Evolutionary conservation across 2,329 filamentous ascomycete genomes (phyloP), one percentile per base, ranked within the genome.

Genomic region (Aphanocladium album): DNA sequence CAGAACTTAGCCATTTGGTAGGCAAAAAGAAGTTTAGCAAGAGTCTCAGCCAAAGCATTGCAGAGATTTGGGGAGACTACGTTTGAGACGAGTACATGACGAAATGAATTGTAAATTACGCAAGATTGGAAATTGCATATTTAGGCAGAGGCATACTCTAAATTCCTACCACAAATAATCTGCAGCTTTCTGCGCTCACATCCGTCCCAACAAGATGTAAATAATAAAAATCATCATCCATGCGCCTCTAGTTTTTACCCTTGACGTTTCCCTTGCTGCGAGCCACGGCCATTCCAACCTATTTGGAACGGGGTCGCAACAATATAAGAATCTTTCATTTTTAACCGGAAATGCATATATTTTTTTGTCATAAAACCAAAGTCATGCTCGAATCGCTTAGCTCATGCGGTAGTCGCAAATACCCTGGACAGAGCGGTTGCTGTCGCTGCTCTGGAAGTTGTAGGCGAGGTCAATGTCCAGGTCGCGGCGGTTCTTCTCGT

Each of bases 401-500:
- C 85, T 88, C 85, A 88, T 88, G 77, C 89, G 93, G 82, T 97
- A 99, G 67, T 86, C 81, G 75, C 89, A 90, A 64, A 78, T 73
- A 60, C 92, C 93, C 70, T 86, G 76, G 5, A 86, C 85, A 62
- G 80, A 77, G 67, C 95, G 85, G 64, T 82, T 89, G 35, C 78
- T 75, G 72, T 98, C 93, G 27, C 86, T 77, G 3, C 92, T 90
- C 70, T 91, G 83, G 57, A 97, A 84, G 70, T 86, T 82, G 79
- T 98, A 98, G 50, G 86, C 81, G 71, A 99, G 85, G 70, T 84
- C 86, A 72, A 99, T 96, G 76, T 99, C 95, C 60, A 99, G 83
- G 74, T 99, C 95, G 66, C 95, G 89, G 74, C 89, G 88, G 82
- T 99, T 98, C 84, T 95, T 93, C 65, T 89, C 83, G 74, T 96